Evolutionary conservation across 2,329 filamentous ascomycete genomes (phyloP).

Genomic region (Diaporthe vaccinii): DNA sequence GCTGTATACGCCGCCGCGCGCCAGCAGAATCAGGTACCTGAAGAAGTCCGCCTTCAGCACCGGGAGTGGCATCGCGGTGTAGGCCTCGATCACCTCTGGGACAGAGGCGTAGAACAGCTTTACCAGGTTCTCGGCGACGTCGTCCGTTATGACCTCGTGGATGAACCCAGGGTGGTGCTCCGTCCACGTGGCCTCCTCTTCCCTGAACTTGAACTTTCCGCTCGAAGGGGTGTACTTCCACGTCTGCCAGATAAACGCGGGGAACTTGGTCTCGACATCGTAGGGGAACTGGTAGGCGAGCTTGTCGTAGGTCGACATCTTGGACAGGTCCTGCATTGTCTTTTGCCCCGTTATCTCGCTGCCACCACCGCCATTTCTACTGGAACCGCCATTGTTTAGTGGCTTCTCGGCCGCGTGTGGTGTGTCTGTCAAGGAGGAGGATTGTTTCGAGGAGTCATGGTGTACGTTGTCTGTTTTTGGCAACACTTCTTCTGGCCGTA

Average conservation of each 20-base stretch:
- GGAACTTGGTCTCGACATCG: constrained; percentile 88
- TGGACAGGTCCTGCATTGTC: constrained; percentile 76
- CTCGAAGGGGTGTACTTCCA: constrained; percentile 91
- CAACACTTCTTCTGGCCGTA: constrained; percentile 51
- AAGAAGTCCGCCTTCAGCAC: constrained; percentile 87
- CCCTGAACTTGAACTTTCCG: constrained; percentile 82
- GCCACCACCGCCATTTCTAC: constrained; percentile 1
- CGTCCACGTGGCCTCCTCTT: constrained; percentile 91
- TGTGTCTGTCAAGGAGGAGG: constrained; percentile 42
- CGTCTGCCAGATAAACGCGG: constrained; percentile 99
- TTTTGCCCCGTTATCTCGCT: constrained; percentile 61
- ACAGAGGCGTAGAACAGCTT: constrained; percentile 87
- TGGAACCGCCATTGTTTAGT: constrained; percentile 42
- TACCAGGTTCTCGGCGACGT: constrained; percentile 84
- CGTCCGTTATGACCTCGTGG: constrained; percentile 97
- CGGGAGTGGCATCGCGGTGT: constrained; percentile 77
- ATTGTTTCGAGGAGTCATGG: constrained; percentile 44
- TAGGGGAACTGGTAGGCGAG: constrained; percentile 95
- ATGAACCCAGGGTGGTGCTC: constrained; percentile 90
- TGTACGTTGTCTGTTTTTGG: constrained; percentile 43
- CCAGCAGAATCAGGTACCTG: constrained; percentile 77
- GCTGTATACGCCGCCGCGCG: constrained; percentile 79
- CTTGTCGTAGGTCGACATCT: constrained; percentile 81
- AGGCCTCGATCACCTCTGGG: constrained; percentile 84
- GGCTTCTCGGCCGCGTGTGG: constrained; percentile 37